Evolutionary conservation across 768 basidiomycete species (phyloP).

Genomic region (Pholiota molesta): DNA sequence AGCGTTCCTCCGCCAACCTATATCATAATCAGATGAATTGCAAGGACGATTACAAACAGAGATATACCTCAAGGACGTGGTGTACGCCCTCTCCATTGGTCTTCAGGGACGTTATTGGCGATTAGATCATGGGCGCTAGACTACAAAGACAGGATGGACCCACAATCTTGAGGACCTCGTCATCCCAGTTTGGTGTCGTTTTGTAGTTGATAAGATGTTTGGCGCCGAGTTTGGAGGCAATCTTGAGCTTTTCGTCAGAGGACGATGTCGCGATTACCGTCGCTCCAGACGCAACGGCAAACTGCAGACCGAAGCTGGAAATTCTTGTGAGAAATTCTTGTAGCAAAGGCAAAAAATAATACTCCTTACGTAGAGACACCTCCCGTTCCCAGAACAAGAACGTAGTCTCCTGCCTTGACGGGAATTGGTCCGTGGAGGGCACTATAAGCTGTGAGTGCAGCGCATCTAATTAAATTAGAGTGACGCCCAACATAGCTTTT

Average conservation of each 20-base stretch:
- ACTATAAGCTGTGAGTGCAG: constrained; percentile 68
- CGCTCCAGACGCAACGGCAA: constrained; percentile 66
- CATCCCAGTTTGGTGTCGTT: constrained; percentile 58
- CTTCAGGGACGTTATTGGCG: constrained; percentile 20
- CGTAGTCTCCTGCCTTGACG: constrained; percentile 60
- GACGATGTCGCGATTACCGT: constrained; percentile 70
- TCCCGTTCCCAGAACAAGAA: constrained; percentile 62
- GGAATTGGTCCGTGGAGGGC: constrained; percentile 51
- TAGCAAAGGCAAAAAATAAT: not conserved
- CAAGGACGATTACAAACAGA: not conserved
- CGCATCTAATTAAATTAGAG: constrained; percentile 37
- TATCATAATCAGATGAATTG: not conserved
- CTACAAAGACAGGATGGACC: constrained; percentile 14
- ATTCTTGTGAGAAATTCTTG: not conserved
- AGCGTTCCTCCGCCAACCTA: constrained; percentile 65
- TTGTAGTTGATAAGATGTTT: constrained; percentile 67
- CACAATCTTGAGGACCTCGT: constrained; percentile 49
- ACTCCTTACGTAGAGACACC: constrained; percentile 53
- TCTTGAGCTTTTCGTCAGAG: constrained; percentile 61
- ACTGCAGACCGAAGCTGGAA: constrained; percentile 54
- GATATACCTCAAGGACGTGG: constrained; percentile 39
- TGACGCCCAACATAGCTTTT: not conserved
- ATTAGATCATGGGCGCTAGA: not conserved
- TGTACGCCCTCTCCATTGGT: constrained; percentile 42
- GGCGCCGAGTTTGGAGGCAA: constrained; percentile 54